Conservation (phyloP, 345 rosid species). For the Euclidium syriacum region DNA sequence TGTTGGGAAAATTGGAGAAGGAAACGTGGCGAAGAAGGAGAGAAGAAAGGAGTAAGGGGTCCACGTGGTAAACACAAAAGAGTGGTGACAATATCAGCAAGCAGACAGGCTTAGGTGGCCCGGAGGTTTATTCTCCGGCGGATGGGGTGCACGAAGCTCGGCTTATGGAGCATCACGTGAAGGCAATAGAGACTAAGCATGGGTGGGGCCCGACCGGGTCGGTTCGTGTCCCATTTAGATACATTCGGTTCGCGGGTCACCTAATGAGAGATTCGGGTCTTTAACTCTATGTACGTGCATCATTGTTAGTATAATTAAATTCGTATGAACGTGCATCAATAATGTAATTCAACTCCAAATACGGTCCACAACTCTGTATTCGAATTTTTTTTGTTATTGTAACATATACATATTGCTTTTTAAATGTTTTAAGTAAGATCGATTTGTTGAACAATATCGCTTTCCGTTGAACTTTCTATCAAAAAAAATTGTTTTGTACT, state of each 20-base stretch:
- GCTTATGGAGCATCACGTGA: conserved; percentile 26
- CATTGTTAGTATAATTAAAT: neutral
- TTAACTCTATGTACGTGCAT: conserved; percentile 19
- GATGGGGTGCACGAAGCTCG: conserved; percentile 23
- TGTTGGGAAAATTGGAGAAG: neutral
- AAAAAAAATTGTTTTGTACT: neutral
- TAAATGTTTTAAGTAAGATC: neutral
- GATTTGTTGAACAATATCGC: conserved; percentile 24
- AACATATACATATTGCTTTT: neutral
- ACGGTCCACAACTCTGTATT: conserved; percentile 25
- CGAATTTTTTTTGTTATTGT: neutral
- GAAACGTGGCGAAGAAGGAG: conserved; percentile 27
- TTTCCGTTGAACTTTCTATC: neutral
- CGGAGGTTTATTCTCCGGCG: conserved; percentile 24
- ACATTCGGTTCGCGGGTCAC: conserved; percentile 7
- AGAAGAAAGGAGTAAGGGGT: conserved; percentile 16
- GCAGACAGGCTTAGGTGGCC: conserved; percentile 29
- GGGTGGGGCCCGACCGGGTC: conserved; percentile 1
- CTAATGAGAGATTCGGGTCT: conserved; percentile 11
- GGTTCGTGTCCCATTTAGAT: conserved; percentile 20
- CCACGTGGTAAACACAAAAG: conserved; percentile 21
- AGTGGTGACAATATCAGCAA: conserved; percentile 19
- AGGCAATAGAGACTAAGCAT: neutral
- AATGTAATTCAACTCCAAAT: conserved; percentile 17
- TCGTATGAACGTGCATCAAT: conserved; percentile 30